These are phyloP conservation scores for Taiozyma sp. DNA, from an alignment of 1,139 yeast genomes.

Conservation along the genomic window DNA sequence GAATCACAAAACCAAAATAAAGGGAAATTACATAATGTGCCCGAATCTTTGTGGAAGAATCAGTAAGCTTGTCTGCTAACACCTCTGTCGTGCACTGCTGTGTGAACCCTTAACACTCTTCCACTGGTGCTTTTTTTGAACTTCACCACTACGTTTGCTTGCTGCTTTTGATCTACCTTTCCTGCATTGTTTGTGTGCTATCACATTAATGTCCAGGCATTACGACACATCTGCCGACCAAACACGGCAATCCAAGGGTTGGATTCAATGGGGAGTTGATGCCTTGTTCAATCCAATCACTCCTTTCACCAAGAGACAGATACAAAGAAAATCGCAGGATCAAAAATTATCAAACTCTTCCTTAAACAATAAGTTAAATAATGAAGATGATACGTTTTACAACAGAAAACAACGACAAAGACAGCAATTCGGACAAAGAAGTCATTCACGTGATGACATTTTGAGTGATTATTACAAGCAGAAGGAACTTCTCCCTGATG, in stretches of 20 bases:
- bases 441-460: not conserved
- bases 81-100: not conserved
- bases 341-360: not conserved
- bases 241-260: not conserved
- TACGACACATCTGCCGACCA: not conserved
- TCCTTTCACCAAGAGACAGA: constrained; percentile 20
- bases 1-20: not conserved
- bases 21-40: not conserved
- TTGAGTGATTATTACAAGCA: constrained; percentile 1
- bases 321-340: constrained; percentile 7
- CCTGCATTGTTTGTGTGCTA: not conserved
- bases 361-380: not conserved
- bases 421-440: not conserved
- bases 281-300: constrained; percentile 22
- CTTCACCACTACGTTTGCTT: not conserved
- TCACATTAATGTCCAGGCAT: not conserved
- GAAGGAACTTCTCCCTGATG: constrained; percentile 5
- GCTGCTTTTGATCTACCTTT: not conserved
- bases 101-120: not conserved
- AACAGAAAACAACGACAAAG: not conserved
- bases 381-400: not conserved
- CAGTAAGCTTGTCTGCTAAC: not conserved
- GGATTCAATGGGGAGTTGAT: constrained; percentile 19
- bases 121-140: not conserved
- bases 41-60: too few relatives aligned